Evolutionary conservation across 108 stramenopile species (phyloP).

Genomic region (Cyclotella choctawhatcheeana): DNA sequence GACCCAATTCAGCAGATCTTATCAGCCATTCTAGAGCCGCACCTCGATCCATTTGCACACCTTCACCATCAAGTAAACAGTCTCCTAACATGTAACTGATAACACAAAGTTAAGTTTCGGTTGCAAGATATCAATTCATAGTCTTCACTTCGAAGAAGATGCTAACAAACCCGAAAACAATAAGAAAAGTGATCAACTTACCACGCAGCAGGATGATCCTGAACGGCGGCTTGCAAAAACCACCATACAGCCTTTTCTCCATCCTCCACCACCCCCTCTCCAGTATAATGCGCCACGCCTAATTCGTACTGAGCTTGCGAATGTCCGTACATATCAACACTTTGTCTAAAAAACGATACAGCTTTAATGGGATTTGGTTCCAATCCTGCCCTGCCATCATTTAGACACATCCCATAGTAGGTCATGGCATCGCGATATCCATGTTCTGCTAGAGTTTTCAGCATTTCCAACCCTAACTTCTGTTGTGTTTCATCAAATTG

Average conservation of each 20-base stretch:
- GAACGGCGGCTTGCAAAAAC: conserved; percentile 53
- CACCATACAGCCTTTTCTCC: conserved; percentile 52
- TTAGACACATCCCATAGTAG: conserved; percentile 47
- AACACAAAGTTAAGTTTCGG: too few species aligned
- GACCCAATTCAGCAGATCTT: conserved; percentile 63
- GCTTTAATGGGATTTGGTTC: conserved; percentile 58
- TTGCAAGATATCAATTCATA: too few species aligned
- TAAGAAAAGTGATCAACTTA: not conserved
- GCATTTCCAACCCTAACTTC: conserved; percentile 35
- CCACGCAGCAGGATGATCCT: conserved; percentile 63
- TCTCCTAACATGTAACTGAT: conserved; percentile 68
- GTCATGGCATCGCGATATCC: conserved; percentile 15
- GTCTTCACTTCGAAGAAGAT: too few species aligned
- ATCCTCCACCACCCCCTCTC: conserved; percentile 57
- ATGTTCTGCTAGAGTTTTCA: conserved; percentile 27
- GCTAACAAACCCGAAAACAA: too few species aligned
- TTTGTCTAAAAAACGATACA: conserved; percentile 52
- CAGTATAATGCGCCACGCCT: conserved; percentile 64
- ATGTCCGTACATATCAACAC: conserved; percentile 43
- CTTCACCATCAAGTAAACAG: conserved; percentile 65
- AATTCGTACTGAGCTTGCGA: conserved; percentile 58
- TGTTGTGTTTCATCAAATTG: conserved; percentile 34
- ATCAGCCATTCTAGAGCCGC: conserved; percentile 65
- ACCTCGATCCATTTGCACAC: conserved; percentile 50
- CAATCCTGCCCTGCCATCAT: conserved; percentile 55